Evolutionary conservation across 2,329 filamentous ascomycete genomes (phyloP), one percentile per base, ranked within the genome.

Genomic region (Aspergillus cejpii): DNA sequence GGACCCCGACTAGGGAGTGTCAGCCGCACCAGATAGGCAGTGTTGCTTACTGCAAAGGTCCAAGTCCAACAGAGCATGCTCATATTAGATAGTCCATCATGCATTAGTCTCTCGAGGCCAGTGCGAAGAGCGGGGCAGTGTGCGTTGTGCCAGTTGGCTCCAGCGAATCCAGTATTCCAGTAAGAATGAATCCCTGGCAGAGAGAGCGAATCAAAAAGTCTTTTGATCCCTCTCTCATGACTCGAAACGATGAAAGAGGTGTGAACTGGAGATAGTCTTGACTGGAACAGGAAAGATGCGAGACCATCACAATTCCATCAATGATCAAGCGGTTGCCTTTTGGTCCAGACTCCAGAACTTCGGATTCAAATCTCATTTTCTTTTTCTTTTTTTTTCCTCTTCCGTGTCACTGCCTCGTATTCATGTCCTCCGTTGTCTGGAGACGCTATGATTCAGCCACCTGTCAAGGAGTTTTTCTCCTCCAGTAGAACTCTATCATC

Each of bases 11-110:
- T 7, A 39, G 26, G 14, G 26, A 12, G 15, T 20, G 10, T 42
- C 39, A 28, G 26, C 33, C 39, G 26, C 33, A 42, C 26, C 34
- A 37, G 44, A 24, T 43, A 31, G 38, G 34, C 28, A 37, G 34
- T 31, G 4, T 33, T 26, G 29, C 21, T 29, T 41, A 28, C 31
- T n/a, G 31, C 24, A 26, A 21, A 28, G n/a, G 23, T 27, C 33
- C n/a, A 33, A 14, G 31, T 11, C 8, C 10, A n/a, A n/a, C n/a
- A n/a, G n/a, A n/a, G 23, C 23, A 24, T 24, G 8, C 8, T 24
- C 23, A 24, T 24, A 24, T 24, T 24, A n/a, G n/a, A n/a, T n/a
- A n/a, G n/a, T n/a, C 8, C 23, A 24, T 24, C 23, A 24, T 34
- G 31, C 31, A 34, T 34, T 34, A 34, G 15, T 17, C 17, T 17